A percentile compares a stretch with the other conserved stretches of the same genome.
Evolutionary conservation across 2,329 filamentous ascomycete genomes (phyloP).

Genomic region (Pseudogymnoascus verrucosus): DNA sequence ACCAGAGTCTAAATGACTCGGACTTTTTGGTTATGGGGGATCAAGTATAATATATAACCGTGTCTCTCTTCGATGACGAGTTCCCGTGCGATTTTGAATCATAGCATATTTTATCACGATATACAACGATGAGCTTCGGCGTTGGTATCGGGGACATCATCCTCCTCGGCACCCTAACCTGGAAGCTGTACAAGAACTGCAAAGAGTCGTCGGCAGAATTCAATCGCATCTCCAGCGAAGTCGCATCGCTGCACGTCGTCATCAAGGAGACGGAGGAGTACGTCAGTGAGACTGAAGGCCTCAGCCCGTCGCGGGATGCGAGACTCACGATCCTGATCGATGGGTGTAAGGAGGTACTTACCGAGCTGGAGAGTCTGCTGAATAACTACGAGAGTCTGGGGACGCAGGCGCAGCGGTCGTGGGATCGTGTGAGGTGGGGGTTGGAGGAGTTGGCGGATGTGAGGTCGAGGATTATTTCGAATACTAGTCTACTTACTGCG

Average conservation of each 20-base stretch:
- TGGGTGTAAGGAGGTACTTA: slow-evolving; percentile 17
- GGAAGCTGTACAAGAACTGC: slow-evolving; percentile 24
- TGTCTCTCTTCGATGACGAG: background rate
- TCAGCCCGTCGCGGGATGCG: slow-evolving; percentile 19
- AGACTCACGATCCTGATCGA: slow-evolving; percentile 18
- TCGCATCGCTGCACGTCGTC: slow-evolving; percentile 23
- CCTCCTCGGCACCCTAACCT: slow-evolving; percentile 12
- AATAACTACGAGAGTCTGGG: slow-evolving; percentile 22
- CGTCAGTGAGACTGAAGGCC: slow-evolving; percentile 17
- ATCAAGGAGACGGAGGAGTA: slow-evolving; percentile 25
- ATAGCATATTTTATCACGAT: background rate
- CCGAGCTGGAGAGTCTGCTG: slow-evolving; percentile 21
- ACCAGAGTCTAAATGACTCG: background rate
- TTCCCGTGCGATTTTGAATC: background rate
- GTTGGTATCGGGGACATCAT: slow-evolving; percentile 12
- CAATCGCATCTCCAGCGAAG: slow-evolving; percentile 21
- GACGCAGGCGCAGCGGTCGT: slow-evolving; percentile 23
- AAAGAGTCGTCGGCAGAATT: slow-evolving; percentile 25
- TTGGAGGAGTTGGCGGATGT: slow-evolving; percentile 24
- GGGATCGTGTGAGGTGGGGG: slow-evolving; percentile 25
- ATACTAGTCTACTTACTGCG: slow-evolving; percentile 21
- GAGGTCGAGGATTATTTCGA: slow-evolving; percentile 20
- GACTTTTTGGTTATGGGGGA: background rate
- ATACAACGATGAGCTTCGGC: background rate
- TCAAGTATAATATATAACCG: background rate